Conservation (phyloP, 2,329 filamentous ascomycete genomes). For the Monilinia vaccinii-corymbosi region DNA sequence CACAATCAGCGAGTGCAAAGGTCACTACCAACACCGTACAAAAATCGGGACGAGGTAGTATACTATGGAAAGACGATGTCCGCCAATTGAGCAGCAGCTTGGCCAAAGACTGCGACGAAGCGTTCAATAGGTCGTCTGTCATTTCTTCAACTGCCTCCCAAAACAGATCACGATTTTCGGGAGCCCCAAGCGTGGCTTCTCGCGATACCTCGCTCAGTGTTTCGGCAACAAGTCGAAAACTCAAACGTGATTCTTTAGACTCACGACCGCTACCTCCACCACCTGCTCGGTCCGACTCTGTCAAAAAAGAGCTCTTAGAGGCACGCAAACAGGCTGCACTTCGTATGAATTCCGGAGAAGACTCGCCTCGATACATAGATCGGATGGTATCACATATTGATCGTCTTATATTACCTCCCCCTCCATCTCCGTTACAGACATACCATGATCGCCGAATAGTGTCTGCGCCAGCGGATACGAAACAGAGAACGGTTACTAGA, state of each 20-base stretch:
- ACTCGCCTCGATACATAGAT: slow-evolving; percentile 40
- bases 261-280: slow-evolving; percentile 26
- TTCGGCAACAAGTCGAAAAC: slow-evolving; percentile 1
- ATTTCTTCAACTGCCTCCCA: not conserved
- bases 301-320: slow-evolving; percentile 25
- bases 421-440: slow-evolving; percentile 10
- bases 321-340: slow-evolving; percentile 25
- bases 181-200: slow-evolving; percentile 2
- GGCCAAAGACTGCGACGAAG: slow-evolving; percentile 84
- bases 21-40: slow-evolving; percentile 12
- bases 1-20: slow-evolving; percentile 9
- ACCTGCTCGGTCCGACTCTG: slow-evolving; percentile 25
- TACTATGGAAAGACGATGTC: slow-evolving; percentile 62
- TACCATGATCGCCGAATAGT: slow-evolving; percentile 32
- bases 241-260: slow-evolving; percentile 17
- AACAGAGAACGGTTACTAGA: slow-evolving; percentile 6
- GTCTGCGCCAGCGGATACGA: slow-evolving; percentile 35
- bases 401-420: slow-evolving; percentile 40
- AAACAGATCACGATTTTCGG: slow-evolving; percentile 3
- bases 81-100: slow-evolving; percentile 77
- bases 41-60: slow-evolving; percentile 13
- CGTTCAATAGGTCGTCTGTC: slow-evolving; percentile 65
- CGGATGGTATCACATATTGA: slow-evolving; percentile 53
- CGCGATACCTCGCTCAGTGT: not conserved
- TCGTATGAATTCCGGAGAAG: slow-evolving; percentile 21